These are phyloP conservation scores for Inosperma sp. DNA, from an alignment of 768 basidiomycete genomes.

Conservation along the genomic window DNA sequence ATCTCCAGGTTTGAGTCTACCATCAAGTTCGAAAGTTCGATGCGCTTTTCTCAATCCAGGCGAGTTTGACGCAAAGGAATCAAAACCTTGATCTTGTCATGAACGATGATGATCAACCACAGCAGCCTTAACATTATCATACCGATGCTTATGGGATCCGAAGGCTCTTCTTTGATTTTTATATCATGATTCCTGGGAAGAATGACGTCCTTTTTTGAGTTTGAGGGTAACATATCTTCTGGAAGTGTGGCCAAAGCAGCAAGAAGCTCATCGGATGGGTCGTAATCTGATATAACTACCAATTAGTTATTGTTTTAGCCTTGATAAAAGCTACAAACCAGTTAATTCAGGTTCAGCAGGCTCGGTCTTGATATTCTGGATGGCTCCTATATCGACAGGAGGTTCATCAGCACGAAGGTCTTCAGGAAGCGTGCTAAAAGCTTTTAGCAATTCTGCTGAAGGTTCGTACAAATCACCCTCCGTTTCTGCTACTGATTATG, in stretches of 20 bases:
- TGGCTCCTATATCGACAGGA: not conserved
- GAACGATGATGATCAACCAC: too few relatives aligned
- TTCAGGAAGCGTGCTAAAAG: slow-evolving; percentile 5
- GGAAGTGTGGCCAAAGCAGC: slow-evolving; percentile 8
- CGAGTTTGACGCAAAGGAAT: too few relatives aligned
- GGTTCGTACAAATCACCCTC: too few relatives aligned
- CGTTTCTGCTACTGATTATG: too few relatives aligned
- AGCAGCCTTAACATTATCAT: too few relatives aligned
- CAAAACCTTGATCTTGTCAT: too few relatives aligned
- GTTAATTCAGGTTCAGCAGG: not conserved
- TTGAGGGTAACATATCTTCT: not conserved
- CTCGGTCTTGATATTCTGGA: slow-evolving; percentile 12
- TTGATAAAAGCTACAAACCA: too few relatives aligned
- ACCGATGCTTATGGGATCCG: too few relatives aligned
- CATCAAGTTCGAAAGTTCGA: too few relatives aligned
- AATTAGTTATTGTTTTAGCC: too few relatives aligned
- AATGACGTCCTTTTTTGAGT: not conserved
- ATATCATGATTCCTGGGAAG: not conserved
- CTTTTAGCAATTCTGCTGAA: slow-evolving; percentile 7
- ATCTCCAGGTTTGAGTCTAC: too few relatives aligned
- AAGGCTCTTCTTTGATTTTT: not conserved
- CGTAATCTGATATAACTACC: not conserved
- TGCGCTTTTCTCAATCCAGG: too few relatives aligned
- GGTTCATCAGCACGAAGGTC: not conserved
- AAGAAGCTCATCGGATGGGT: slow-evolving; percentile 13